A percentile compares a stretch with the other conserved stretches of the same genome.
These are phyloP conservation scores for Calonectria leucothoes DNA, from an alignment of 2,329 filamentous ascomycete species.

Conservation along the genomic window DNA sequence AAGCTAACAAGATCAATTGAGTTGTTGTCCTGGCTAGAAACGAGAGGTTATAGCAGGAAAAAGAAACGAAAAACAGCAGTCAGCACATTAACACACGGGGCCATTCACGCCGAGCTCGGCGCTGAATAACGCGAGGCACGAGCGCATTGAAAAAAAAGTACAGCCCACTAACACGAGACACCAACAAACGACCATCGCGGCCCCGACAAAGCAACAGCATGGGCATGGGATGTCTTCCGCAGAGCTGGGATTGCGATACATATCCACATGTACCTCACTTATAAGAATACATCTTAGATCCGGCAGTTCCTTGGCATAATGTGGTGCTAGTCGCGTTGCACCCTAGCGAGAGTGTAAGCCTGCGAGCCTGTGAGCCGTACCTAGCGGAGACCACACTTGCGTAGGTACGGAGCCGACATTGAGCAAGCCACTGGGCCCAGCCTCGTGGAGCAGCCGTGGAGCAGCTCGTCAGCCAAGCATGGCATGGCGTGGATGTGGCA, in stretches of 20 bases:
- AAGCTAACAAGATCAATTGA: neutral
- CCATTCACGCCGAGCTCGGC: constrained; percentile 38
- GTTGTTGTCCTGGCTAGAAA: neutral
- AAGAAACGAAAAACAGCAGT: neutral
- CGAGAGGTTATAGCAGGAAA: neutral
- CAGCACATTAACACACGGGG: constrained; percentile 19
- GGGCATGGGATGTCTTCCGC: neutral
- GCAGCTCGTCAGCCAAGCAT: constrained; percentile 6
- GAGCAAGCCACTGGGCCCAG: constrained; percentile 28
- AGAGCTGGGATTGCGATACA: neutral
- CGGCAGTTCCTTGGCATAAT: constrained; percentile 31
- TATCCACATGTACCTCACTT: neutral
- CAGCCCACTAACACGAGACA: constrained; percentile 27
- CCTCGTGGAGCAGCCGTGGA: constrained; percentile 33
- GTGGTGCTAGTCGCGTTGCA: constrained; percentile 8
- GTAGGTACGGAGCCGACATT: constrained; percentile 41
- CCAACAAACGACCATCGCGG: neutral
- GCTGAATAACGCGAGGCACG: constrained; percentile 39
- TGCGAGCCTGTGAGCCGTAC: neutral
- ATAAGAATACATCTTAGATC: neutral
- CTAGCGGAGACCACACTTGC: constrained; percentile 24
- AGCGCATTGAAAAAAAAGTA: constrained; percentile 17
- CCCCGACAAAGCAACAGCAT: neutral
- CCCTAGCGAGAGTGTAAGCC: constrained; percentile 11
- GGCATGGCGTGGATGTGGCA: constrained; percentile 9